Conservation (phyloP, 768 basidiomycete species). For the Cystobasidium onofrii region DNA sequence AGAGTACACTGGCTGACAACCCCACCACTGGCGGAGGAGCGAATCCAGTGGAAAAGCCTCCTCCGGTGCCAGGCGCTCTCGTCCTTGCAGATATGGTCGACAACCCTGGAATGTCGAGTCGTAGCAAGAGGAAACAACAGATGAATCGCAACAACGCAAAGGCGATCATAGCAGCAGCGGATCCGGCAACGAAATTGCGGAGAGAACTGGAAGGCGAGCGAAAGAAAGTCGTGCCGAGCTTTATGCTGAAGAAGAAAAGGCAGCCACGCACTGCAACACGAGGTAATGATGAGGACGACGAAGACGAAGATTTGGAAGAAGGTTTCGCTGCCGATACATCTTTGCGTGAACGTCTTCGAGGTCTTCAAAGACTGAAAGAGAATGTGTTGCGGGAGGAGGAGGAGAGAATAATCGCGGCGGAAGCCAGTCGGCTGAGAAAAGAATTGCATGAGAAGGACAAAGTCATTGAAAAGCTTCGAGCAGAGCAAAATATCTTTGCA, state of each 20-base stretch:
- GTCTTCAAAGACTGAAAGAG: constrained; percentile 31
- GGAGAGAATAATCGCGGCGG: constrained; percentile 28
- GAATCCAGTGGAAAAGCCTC: neutral
- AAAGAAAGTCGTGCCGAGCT: neutral
- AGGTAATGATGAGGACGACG: neutral
- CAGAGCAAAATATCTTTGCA: constrained; percentile 26
- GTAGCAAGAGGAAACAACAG: constrained; percentile 7
- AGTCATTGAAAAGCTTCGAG: constrained; percentile 31
- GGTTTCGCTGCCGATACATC: neutral
- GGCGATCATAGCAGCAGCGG: constrained; percentile 4
- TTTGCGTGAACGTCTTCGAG: neutral
- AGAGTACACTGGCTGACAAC: constrained; percentile 19
- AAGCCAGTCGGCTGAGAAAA: constrained; percentile 22
- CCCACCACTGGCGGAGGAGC: neutral
- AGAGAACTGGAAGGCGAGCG: constrained; percentile 14
- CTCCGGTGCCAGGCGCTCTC: neutral
- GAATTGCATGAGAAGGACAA: constrained; percentile 32
- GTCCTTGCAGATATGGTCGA: neutral
- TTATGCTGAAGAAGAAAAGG: neutral
- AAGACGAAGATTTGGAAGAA: neutral
- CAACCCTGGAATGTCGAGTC: constrained; percentile 2
- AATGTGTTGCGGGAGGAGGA: constrained; percentile 3
- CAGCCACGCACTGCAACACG: neutral
- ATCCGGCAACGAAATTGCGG: constrained; percentile 18
- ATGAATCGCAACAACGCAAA: neutral